Base-by-base conservation (phyloP, 257 asterid genomes). In the Solanum neorickii region DNA sequence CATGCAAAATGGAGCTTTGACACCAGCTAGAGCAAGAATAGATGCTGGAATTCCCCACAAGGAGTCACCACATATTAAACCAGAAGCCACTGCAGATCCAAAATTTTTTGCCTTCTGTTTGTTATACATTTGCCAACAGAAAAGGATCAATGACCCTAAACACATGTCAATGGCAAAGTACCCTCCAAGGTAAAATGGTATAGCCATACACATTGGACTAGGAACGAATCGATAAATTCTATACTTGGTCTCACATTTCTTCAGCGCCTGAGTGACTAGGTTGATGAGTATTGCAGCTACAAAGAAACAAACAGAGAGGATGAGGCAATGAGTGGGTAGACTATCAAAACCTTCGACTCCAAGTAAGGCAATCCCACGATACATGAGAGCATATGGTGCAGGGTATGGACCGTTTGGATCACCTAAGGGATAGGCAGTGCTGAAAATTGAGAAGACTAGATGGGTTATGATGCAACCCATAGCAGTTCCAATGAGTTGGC, bases 81-180 rank as follows among this genome's bases (percentile, higher is more conserved):
- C 98, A 0, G 98, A 95, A 18, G 98, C 98, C 20, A 94, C 90
- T 0, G 97, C 98, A 0, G 98, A 95, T 6, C 87, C 94, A n/a
- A 86, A 91, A 23, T 91, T 91, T 5, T 39, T n/a, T 0, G 98
- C 93, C 44, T 25, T 29, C 46, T 68, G 88, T 92, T 88, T 93
- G 84, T 88, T 91, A 47, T 20, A 75, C 90, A 0, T 42, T 68
- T 84, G 87, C 98, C 98, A 94, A 2, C 87, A 0, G 20, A 91
- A 93, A 9, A 94, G 25, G 74, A 95, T 90, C 92, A 93, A 83
- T 91, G 97, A 94, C 52, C 98, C 98, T 3, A 95, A 6, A 15
- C 98, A 95, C 98, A 94, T 95, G 66, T 95, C 98, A 14, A 94
- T 93, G 56, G 98, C 89, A 52, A 95, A 95, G 84, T 93, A 94